Evolutionary conservation across 2,329 filamentous ascomycete species (phyloP).

Genomic region (Colletotrichum musae): DNA sequence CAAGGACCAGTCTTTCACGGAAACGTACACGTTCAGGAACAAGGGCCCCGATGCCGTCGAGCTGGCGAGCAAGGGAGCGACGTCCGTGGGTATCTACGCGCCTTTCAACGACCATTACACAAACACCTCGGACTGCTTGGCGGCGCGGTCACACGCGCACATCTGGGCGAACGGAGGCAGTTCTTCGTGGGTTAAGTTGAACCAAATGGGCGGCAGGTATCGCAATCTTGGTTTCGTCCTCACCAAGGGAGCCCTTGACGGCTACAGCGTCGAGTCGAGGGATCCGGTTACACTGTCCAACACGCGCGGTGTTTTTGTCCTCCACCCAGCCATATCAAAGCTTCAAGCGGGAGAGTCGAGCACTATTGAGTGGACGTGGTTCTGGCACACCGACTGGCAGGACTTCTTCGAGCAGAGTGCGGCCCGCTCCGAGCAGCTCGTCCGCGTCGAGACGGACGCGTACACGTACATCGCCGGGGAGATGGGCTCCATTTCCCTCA

Average conservation of each 20-base stretch:
- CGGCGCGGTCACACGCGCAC: constrained; percentile 22
- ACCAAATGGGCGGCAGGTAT: constrained; percentile 31
- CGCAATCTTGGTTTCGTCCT: constrained; percentile 32
- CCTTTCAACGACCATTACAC: constrained; percentile 40
- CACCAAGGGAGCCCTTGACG: constrained; percentile 25
- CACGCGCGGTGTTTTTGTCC: constrained; percentile 29
- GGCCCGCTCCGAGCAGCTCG: constrained; percentile 13
- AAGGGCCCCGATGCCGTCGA: constrained; percentile 15
- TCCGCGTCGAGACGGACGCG: constrained; percentile 3
- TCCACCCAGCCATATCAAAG: constrained; percentile 7
- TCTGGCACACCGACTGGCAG: constrained; percentile 33
- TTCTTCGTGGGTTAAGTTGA: constrained; percentile 33
- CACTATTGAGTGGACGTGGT: constrained; percentile 30
- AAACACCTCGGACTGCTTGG: constrained; percentile 30
- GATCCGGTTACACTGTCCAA: constrained; percentile 26
- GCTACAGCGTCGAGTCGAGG: constrained; percentile 37
- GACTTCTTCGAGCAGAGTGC: constrained; percentile 27
- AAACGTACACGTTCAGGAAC: constrained; percentile 36
- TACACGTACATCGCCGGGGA: constrained; percentile 1
- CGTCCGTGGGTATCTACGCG: constrained; percentile 19
- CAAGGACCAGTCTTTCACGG: constrained; percentile 8
- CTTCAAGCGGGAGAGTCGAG: constrained; percentile 7
- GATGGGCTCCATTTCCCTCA: background rate
- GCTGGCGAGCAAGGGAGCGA: constrained; percentile 12
- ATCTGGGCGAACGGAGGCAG: constrained; percentile 29